phyloP scores from a whole-genome alignment of 805 yeast species.

The Candida tammaniensis region DNA sequence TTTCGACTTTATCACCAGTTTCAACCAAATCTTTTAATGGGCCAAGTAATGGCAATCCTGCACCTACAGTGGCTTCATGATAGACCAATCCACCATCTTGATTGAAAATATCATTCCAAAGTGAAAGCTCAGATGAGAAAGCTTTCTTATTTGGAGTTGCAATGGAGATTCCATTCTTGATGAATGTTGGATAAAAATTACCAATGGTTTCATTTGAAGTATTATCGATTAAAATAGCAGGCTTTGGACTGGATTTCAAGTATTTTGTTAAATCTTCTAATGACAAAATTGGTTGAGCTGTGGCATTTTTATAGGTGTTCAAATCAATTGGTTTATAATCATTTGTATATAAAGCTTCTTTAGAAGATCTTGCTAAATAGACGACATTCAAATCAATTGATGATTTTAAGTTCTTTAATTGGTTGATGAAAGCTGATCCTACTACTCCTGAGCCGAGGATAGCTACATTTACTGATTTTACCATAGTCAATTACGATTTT shows the following conservation, averaged over 20 bases:
- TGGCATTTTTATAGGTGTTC: slow-evolving; percentile 51
- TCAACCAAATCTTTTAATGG: slow-evolving; percentile 83
- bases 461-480: slow-evolving; percentile 40
- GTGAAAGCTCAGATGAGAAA: slow-evolving; percentile 69
- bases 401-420: slow-evolving; percentile 62
- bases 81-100: slow-evolving; percentile 71
- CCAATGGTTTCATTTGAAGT: slow-evolving; percentile 85
- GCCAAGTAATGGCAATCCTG: slow-evolving; percentile 92
- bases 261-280: slow-evolving; percentile 58
- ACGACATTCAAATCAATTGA: slow-evolving; percentile 72
- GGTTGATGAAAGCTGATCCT: slow-evolving; percentile 86
- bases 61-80: slow-evolving; percentile 99
- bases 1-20: slow-evolving; percentile 91
- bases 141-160: slow-evolving; percentile 99
- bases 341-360: slow-evolving; percentile 61
- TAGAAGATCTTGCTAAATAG: slow-evolving; percentile 68
- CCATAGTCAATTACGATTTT: no score
- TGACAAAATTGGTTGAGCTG: slow-evolving; percentile 48
- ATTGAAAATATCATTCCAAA: slow-evolving; percentile 77
- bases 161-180: slow-evolving; percentile 77
- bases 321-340: slow-evolving; percentile 74
- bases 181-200: slow-evolving; percentile 68
- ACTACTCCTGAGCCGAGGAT: slow-evolving; percentile 85
- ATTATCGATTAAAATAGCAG: slow-evolving; percentile 88
- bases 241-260: slow-evolving; percentile 63